These are phyloP conservation scores for Pythium grandisporangium DNA, from an alignment of 352 stramenopile species.

Conservation along the genomic window DNA sequence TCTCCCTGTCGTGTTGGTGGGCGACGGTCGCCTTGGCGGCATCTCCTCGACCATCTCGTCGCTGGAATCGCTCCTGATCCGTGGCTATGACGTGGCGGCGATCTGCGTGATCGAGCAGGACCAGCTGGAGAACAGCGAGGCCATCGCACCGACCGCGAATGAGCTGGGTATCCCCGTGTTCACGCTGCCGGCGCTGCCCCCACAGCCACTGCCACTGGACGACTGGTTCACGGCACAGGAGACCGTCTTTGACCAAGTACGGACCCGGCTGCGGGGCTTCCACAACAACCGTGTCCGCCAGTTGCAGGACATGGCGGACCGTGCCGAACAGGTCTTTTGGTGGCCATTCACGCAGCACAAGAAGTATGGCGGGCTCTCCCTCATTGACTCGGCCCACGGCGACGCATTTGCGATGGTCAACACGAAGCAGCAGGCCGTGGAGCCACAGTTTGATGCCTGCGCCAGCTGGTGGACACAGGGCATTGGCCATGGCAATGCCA, in stretches of 20 bases:
- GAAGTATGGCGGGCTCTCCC: slow-evolving; percentile 61
- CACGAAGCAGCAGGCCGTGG: slow-evolving; percentile 32
- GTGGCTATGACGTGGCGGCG: slow-evolving; percentile 87
- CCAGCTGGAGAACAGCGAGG: slow-evolving; percentile 50
- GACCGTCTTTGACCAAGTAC: slow-evolving; percentile 38
- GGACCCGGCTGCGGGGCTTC: slow-evolving; percentile 35
- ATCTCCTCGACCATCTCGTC: slow-evolving; percentile 93
- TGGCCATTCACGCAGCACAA: slow-evolving; percentile 93
- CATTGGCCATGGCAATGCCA: slow-evolving; percentile 83
- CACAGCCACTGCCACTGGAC: slow-evolving; percentile 63
- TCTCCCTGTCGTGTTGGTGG: slow-evolving; percentile 91
- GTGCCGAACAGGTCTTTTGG: slow-evolving; percentile 81
- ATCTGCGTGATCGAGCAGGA: slow-evolving; percentile 81
- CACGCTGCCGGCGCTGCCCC: slow-evolving; percentile 58
- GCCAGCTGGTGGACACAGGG: slow-evolving; percentile 93
- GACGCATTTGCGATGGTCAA: slow-evolving; percentile 75
- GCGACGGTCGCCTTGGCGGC: slow-evolving; percentile 94
- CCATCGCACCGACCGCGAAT: slow-evolving; percentile 39
- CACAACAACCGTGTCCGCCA: slow-evolving; percentile 39
- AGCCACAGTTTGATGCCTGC: slow-evolving; percentile 82
- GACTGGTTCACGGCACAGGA: slow-evolving; percentile 54
- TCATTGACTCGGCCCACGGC: slow-evolving; percentile 87
- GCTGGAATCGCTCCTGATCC: slow-evolving; percentile 87
- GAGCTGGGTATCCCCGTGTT: slow-evolving; percentile 74
- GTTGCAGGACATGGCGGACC: slow-evolving; percentile 46